phyloP scores from a whole-genome alignment of 352 stramenopile genomes.

The Globisporangium heterothallicum region DNA sequence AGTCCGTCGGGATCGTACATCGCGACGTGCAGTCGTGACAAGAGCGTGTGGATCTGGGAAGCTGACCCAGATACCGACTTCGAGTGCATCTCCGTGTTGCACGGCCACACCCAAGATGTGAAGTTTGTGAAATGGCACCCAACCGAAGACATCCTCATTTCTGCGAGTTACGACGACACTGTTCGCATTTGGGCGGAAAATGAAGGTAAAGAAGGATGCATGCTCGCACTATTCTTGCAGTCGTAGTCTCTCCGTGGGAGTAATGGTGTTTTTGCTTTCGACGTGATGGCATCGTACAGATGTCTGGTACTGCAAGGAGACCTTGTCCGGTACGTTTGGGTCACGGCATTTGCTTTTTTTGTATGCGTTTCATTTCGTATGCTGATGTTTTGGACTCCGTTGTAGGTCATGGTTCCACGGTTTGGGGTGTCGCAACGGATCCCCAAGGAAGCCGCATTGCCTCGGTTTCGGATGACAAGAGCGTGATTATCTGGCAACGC shows the following conservation, averaged over 20 bases:
- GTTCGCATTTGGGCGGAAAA: constrained; percentile 95
- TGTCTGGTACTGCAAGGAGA: constrained; percentile 96
- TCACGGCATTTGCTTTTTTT: background rate
- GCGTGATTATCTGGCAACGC: constrained; percentile 90
- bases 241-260: background rate
- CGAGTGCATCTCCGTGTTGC: constrained; percentile 96
- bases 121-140: constrained; percentile 95
- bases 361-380: background rate
- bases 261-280: background rate
- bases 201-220: constrained; percentile 29
- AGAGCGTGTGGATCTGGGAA: constrained; percentile 99
- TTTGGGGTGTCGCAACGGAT: constrained; percentile 90
- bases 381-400: background rate
- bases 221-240: background rate
- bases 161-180: constrained; percentile 95
- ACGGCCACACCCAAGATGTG: constrained; percentile 95
- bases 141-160: constrained; percentile 80
- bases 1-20: constrained; percentile 90
- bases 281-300: constrained; percentile 31
- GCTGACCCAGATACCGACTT: constrained; percentile 92
- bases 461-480: constrained; percentile 89
- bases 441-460: constrained; percentile 76
- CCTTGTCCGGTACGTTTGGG: constrained; percentile 55
- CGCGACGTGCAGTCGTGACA: constrained; percentile 98
- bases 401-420: constrained; percentile 87